Evolutionary conservation across 768 basidiomycete species (phyloP), one percentile per base, ranked within the genome.

Genomic region (Plicaturopsis crispa): DNA sequence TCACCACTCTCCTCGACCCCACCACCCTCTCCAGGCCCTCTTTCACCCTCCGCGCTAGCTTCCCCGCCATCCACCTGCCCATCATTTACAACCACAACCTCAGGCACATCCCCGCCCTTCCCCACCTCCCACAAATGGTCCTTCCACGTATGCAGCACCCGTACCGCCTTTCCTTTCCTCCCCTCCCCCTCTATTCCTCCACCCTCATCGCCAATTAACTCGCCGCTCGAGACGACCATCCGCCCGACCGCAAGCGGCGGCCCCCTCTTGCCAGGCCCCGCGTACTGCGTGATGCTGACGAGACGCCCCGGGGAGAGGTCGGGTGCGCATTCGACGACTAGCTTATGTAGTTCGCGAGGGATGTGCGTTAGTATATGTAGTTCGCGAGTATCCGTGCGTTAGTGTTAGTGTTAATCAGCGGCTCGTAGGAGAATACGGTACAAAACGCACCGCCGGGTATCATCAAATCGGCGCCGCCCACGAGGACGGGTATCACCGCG

Each of bases 391-490:
- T 17, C 24, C 24, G 24, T 39, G 35, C 41, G 33, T 38, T 39
- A 30, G 40, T 41, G 24, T 35, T 43, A 33, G 24, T 13, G 31
- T n/a, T n/a, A n/a, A n/a, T n/a, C n/a, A n/a, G n/a, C n/a, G n/a
- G n/a, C 18, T 12, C 13, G 16, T 12, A 17, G 1, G 12, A 23
- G 17, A 31, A 32, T 30, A 19, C 6, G 21, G 3, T 28, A 32
- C n/a, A 31, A 24, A 20, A 64, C 78, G 52, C 52, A 83, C 84
- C 84, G 58, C 87, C 88, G 4, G 88, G 85, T 23, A 84, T 78
- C 86, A 92, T 90, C 6, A 91, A 70, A 61, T 92, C 87, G 1
- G 88, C 85, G n/a, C 89, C 88, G 7, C 75, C 75, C 3, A 76
- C 62, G 10, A 92, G 69, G 18, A 80, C 66, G 1, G 80, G 80